Evolutionary conservation across 1,284 basidiomycete species (phyloP), one percentile per base, ranked within the genome.

Genomic region (Austropuccinia psidii): DNA sequence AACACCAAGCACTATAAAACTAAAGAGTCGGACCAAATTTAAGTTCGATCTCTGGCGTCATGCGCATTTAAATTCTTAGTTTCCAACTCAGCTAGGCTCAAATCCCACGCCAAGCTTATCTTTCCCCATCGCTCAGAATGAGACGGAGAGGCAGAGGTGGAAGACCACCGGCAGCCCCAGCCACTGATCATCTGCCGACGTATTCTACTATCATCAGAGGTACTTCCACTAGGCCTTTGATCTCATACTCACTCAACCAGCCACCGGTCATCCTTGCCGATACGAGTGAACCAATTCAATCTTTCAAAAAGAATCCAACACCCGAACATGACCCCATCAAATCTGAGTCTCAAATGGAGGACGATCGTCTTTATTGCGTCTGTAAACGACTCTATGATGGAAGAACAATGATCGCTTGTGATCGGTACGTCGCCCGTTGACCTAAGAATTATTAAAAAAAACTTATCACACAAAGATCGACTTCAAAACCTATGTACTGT

Each of bases 361-460:
- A 72, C 27, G 68, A 72, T 61, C 69, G 60, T 33, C 45, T 73
- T 21, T 73, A 73, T 64, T 73, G 69, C 37, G 35, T 73, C 9
- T 73, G 69, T 43, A 39, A 43, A 21, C 41, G 49, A 37, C 15
- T 52, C 19, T 73, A 73, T 60, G 69, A 73, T 64, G 58, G 58
- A 27, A 45, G 69, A 1, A 64, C 69, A 35, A 73, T 73, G 69
- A 73, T 73, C 45, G 69, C 69, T n/a, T 73, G 69, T 64, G 69
- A 73, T 43, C 58, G 69, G 69, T 73, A 41, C 24, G 69, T 54
- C 21, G 35, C 13, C 67, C n/a, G n/a, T 31, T 49, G 39, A 13
- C 52, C 31, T 0, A 8, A 43, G 41, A 24, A 9, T 72, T 13
- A 33, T 21, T 24, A 3, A 33, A 4, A 24, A 19, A 60, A 6